phyloP scores from a whole-genome alignment of 192 early-diverging fungal species.

The Rhizoclosmatium sp. region DNA sequence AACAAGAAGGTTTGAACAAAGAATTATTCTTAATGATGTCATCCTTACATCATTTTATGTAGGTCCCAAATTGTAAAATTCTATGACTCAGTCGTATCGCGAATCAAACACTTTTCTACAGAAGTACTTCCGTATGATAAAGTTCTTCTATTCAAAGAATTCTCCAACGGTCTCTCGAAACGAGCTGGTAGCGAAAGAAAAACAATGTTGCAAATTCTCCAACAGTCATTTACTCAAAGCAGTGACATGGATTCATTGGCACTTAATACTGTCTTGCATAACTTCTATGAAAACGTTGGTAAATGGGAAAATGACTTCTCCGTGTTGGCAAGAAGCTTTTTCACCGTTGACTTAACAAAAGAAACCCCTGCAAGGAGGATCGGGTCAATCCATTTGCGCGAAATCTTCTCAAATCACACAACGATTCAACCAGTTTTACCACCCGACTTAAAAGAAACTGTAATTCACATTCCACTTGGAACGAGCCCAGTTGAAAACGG shows the following conservation, averaged over 20 bases:
- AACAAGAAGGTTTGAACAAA: conserved; percentile 45
- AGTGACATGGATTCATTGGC: conserved; percentile 81
- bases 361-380: conserved; percentile 52
- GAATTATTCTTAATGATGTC: neutral
- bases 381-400: conserved; percentile 8
- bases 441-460: conserved; percentile 8
- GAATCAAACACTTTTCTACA: conserved; percentile 81
- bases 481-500: neutral
- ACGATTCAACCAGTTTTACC: neutral
- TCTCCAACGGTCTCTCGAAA: conserved; percentile 72
- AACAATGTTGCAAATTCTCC: conserved; percentile 80
- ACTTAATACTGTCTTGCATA: conserved; percentile 78
- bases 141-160: conserved; percentile 74
- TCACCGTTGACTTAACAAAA: conserved; percentile 76
- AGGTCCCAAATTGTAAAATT: conserved; percentile 73
- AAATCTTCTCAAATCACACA: conserved; percentile 2
- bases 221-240: conserved; percentile 83
- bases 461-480: neutral
- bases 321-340: conserved; percentile 77
- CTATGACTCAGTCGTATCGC: conserved; percentile 84
- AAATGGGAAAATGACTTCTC: conserved; percentile 88
- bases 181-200: conserved; percentile 81
- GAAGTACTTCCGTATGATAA: conserved; percentile 80
- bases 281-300: conserved; percentile 78
- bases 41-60: neutral